Base-by-base conservation (phyloP, 1,139 yeast species). In the Candida anutae region DNA sequence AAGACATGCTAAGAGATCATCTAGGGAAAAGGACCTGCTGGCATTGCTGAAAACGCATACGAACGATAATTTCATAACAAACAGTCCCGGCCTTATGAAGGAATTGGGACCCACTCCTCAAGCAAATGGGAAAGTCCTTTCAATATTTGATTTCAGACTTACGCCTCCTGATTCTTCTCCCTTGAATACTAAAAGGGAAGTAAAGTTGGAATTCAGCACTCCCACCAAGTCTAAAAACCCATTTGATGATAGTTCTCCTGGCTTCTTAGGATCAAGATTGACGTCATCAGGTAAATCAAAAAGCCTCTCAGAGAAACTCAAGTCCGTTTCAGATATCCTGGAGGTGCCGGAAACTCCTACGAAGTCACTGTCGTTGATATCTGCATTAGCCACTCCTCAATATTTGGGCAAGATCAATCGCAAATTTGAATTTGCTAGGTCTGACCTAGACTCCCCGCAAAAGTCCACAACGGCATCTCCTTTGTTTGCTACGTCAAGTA, bases 61-160 rank as follows among this genome's bases (percentile, higher is more conserved):
- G 35, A 39, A 1, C 32, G 41, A 5, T 32, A 32, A 15, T 20
- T 17, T 15, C 15, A n/a, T 9, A 13, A 5, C 11, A 4, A 13
- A 13, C 6, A 13, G 10, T 12, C 6, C 5, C 6, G 19, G 16
- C 20, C 13, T 13, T 23, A 23, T 40, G 11, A 48, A 49, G 1
- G 78, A 73, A 36, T 46, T 79, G 12, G 88, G 88, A 0, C 90
- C 90, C 0, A 80, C 90, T 0, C 90, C 90, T 0, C 88, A 79
- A 38, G 64, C 80, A 6, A 66, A 76, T 34, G 90, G 90, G 0
- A 65, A 75, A 23, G 82, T 79, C 0, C 45, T 78, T 24, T 77
- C 87, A 8, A 61, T 80, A 9, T 77, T 80, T 42, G 87, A 79
- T 37, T 55, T 69, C 24, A 48, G 50, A 24, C 31, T 64, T 33